Percentiles rank a stretch among this genome's conserved stretches.
Conservation (phyloP, 352 stramenopile genomes). For the Pythium sukuiense region DNA sequence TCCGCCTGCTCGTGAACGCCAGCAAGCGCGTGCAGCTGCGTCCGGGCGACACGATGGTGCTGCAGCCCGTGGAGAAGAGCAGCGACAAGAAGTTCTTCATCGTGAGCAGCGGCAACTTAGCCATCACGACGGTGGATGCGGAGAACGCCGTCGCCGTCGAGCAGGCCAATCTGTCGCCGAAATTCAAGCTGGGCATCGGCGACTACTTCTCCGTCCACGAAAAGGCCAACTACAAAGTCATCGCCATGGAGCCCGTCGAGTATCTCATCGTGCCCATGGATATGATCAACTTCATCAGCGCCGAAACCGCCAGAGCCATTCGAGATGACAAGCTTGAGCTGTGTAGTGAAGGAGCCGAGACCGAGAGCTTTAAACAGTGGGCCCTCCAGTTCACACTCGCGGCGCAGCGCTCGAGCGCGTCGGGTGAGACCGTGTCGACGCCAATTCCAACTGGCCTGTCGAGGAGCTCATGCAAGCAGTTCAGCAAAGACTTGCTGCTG, state of each 20-base stretch:
- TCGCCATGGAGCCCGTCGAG: conserved; percentile 68
- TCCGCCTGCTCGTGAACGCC: conserved; percentile 48
- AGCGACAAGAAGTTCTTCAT: conserved; percentile 61
- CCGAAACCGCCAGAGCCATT: conserved; percentile 29
- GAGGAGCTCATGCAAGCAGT: conserved; percentile 63
- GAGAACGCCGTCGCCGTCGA: conserved; percentile 47
- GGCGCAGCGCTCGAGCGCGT: conserved; percentile 31
- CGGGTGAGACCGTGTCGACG: conserved; percentile 30
- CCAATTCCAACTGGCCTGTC: conserved; percentile 44
- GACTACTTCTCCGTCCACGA: conserved; percentile 59
- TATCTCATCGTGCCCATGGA: conserved; percentile 59
- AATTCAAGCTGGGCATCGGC: conserved; percentile 65
- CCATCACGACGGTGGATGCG: conserved; percentile 31
- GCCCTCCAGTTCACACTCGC: conserved; percentile 62
- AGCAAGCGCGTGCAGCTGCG: conserved; percentile 46
- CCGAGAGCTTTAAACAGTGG: conserved; percentile 77
- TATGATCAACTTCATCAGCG: conserved; percentile 26
- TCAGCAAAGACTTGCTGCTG: conserved; percentile 75
- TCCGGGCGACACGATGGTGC: conserved; percentile 47
- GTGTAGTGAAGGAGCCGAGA: conserved; percentile 43
- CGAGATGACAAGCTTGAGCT: conserved; percentile 43
- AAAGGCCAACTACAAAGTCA: conserved; percentile 52
- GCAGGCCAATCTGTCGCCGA: conserved; percentile 50
- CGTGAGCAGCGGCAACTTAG: conserved; percentile 58
- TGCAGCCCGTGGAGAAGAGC: conserved; percentile 23